These are phyloP conservation scores for Curvularia hawaiiensis DNA, from an alignment of 2,329 filamentous ascomycete species.

Conservation along the genomic window DNA sequence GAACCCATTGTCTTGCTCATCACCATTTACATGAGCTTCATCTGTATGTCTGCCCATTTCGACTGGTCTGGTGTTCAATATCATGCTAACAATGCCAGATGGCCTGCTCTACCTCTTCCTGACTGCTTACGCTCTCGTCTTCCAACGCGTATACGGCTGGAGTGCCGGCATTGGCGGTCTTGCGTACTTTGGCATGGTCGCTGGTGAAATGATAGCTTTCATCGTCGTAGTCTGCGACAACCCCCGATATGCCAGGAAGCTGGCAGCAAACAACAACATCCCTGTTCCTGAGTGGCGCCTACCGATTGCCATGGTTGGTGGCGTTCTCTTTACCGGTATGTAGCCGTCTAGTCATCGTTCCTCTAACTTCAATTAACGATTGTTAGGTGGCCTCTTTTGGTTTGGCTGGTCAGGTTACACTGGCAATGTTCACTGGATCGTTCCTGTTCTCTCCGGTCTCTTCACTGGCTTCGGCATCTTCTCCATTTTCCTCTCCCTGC, in stretches of 20 bases:
- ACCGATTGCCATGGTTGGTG: slow-evolving; percentile 59
- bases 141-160: slow-evolving; percentile 73
- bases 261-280: slow-evolving; percentile 54
- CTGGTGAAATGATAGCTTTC: slow-evolving; percentile 73
- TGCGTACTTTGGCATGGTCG: slow-evolving; percentile 84
- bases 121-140: slow-evolving; percentile 83
- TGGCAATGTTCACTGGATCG: slow-evolving; percentile 49
- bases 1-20: slow-evolving; percentile 57
- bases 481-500: slow-evolving; percentile 61
- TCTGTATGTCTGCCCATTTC: slow-evolving; percentile 31
- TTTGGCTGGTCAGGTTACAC: slow-evolving; percentile 53
- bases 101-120: slow-evolving; percentile 80
- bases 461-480: slow-evolving; percentile 64
- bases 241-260: slow-evolving; percentile 63
- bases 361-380: not conserved
- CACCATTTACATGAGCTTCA: slow-evolving; percentile 53
- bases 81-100: slow-evolving; percentile 56
- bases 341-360: not conserved
- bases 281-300: slow-evolving; percentile 64
- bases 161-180: slow-evolving; percentile 72
- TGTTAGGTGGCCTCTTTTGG: slow-evolving; percentile 43
- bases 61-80: not conserved
- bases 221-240: slow-evolving; percentile 66
- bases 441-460: slow-evolving; percentile 52
- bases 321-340: slow-evolving; percentile 48